These are phyloP conservation scores for Hibiscus mutabilis DNA, from an alignment of 345 rosid genomes.

Conservation along the genomic window DNA sequence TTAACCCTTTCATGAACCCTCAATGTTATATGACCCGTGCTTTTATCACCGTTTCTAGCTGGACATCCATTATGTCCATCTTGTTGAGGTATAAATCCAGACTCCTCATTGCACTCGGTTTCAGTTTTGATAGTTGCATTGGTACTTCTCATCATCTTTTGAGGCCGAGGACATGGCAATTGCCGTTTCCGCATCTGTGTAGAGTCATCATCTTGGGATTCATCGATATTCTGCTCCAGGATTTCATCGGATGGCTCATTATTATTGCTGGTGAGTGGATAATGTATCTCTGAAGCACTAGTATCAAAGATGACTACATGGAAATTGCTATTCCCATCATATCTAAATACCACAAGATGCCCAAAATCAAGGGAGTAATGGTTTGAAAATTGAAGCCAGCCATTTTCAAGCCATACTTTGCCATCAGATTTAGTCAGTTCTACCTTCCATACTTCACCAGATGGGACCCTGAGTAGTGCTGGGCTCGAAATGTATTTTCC, in stretches of 20 bases:
- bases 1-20: background rate
- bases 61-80: background rate
- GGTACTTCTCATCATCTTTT: constrained; percentile 5
- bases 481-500: background rate
- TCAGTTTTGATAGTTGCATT: background rate
- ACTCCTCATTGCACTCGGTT: background rate
- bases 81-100: background rate
- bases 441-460: constrained; percentile 7
- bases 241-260: background rate
- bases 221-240: background rate
- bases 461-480: constrained; percentile 4
- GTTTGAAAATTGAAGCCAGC: constrained; percentile 19
- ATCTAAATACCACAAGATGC: constrained; percentile 16
- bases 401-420: constrained; percentile 13
- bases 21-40: background rate
- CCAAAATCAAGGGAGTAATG: constrained; percentile 10
- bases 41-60: background rate
- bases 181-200: background rate
- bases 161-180: constrained; percentile 1
- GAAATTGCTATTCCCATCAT: constrained; percentile 17
- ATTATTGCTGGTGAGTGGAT: constrained; percentile 10
- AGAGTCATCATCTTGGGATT: background rate
- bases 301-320: constrained; percentile 17
- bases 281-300: constrained; percentile 19
- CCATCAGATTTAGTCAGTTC: constrained; percentile 1